Conservation (phyloP, 306 rosid genomes). For the Carpinus fangiana region DNA sequence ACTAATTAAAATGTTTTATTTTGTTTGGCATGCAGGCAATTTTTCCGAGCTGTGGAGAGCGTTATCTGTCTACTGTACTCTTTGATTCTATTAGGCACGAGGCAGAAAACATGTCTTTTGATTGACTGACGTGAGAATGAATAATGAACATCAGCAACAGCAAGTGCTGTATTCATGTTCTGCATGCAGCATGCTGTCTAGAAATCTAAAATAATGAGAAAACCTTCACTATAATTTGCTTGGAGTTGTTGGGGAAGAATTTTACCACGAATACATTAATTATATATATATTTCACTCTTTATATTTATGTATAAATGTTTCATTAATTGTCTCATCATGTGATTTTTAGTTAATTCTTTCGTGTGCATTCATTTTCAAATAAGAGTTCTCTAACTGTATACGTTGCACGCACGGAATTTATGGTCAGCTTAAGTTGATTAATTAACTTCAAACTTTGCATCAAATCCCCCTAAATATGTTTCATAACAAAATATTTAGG, state of each 20-base stretch:
- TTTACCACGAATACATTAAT: no score
- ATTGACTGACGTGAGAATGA: no score
- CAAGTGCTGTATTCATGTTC: no score
- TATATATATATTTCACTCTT: background rate
- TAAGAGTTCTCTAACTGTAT: slow-evolving; percentile 12
- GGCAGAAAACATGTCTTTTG: slow-evolving; percentile 44
- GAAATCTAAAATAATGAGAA: no score
- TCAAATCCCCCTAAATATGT: background rate
- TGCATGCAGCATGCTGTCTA: no score
- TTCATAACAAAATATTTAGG: background rate
- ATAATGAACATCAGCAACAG: no score
- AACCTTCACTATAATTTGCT: no score
- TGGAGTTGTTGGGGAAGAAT: no score
- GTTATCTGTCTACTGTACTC: slow-evolving; percentile 53
- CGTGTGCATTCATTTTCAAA: background rate
- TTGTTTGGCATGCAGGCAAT: slow-evolving; percentile 38
- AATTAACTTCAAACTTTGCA: background rate
- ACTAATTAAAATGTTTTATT: background rate
- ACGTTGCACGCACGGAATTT: slow-evolving; percentile 8
- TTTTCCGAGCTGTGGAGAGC: slow-evolving; percentile 71
- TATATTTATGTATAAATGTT: background rate
- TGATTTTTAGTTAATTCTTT: slow-evolving; percentile 4
- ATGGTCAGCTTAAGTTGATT: background rate
- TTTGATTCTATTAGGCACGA: slow-evolving; percentile 58
- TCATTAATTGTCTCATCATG: slow-evolving; percentile 9